A percentile compares a stretch with the other conserved stretches of the same genome.
Conservation (phyloP, 2,329 filamentous ascomycete genomes). For the Zarea fungicola region DNA sequence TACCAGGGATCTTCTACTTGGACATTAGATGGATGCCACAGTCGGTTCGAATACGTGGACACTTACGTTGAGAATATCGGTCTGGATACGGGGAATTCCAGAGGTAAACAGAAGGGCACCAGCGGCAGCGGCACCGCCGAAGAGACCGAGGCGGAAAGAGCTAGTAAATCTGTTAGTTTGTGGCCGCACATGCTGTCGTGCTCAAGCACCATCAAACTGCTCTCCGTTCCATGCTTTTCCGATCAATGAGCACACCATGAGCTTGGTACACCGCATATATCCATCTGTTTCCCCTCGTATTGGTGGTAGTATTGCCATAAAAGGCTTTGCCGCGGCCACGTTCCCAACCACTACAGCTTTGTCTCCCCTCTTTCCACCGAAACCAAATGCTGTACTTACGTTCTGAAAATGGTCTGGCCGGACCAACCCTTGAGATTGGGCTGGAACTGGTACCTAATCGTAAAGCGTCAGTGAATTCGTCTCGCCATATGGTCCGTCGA, state of each 20-base stretch:
- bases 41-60: not conserved
- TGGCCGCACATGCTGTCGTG: not conserved
- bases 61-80: conserved; percentile 53
- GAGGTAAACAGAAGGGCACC: conserved; percentile 56
- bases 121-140: conserved; percentile 53
- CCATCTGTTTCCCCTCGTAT: no score
- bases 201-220: no score
- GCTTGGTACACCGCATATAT: no score
- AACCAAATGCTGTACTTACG: conserved; percentile 41
- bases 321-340: no score
- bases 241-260: no score
- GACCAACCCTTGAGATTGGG: conserved; percentile 51
- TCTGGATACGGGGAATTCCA: conserved; percentile 55
- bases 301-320: no score
- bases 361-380: not conserved
- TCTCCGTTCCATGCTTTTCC: no score
- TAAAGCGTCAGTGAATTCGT: conserved; percentile 23
- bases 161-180: conserved; percentile 28
- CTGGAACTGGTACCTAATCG: conserved; percentile 53
- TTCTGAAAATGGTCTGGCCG: conserved; percentile 37
- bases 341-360: no score
- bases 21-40: conserved; percentile 19
- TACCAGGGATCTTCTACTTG: conserved; percentile 48
- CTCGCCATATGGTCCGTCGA: conserved; percentile 7
- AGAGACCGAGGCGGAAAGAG: conserved; percentile 46